These are phyloP conservation scores for Stramenopiles sp. DNA, from an alignment of 352 stramenopile genomes.

Conservation along the genomic window DNA sequence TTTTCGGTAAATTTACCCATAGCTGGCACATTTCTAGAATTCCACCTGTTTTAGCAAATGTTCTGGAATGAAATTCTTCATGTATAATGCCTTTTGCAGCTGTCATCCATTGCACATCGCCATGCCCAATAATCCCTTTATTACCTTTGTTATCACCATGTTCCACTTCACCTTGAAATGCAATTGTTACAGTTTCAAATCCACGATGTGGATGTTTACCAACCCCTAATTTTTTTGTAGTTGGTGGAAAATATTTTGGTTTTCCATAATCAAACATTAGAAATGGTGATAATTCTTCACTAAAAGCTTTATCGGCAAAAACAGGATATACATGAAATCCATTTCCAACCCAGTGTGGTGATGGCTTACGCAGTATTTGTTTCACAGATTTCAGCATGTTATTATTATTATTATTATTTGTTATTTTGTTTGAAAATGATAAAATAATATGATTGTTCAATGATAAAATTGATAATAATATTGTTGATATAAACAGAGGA, in stretches of 20 bases:
- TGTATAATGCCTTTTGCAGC: constrained; percentile 36
- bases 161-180: constrained; percentile 38
- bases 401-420: no score
- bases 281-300: constrained; percentile 29
- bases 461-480: no score
- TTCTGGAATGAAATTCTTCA: constrained; percentile 32
- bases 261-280: constrained; percentile 41
- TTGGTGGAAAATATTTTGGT: constrained; percentile 27
- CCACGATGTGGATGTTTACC: constrained; percentile 34
- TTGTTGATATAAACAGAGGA: no score
- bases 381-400: no score
- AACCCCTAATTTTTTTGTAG: constrained; percentile 16
- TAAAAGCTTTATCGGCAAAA: constrained; percentile 35
- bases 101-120: constrained; percentile 44
- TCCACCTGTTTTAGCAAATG: constrained; percentile 28
- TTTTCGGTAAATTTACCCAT: constrained; percentile 35
- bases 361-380: no score
- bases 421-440: no score
- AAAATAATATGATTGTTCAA: no score
- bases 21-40: constrained; percentile 38
- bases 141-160: constrained; percentile 33
- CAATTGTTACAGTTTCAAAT: constrained; percentile 36
- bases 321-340: constrained; percentile 30
- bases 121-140: constrained; percentile 27
- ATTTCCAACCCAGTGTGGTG: constrained; percentile 23